These are phyloP conservation scores for Collybiopsis confluens DNA, from an alignment of 768 basidiomycete genomes.

Conservation along the genomic window DNA sequence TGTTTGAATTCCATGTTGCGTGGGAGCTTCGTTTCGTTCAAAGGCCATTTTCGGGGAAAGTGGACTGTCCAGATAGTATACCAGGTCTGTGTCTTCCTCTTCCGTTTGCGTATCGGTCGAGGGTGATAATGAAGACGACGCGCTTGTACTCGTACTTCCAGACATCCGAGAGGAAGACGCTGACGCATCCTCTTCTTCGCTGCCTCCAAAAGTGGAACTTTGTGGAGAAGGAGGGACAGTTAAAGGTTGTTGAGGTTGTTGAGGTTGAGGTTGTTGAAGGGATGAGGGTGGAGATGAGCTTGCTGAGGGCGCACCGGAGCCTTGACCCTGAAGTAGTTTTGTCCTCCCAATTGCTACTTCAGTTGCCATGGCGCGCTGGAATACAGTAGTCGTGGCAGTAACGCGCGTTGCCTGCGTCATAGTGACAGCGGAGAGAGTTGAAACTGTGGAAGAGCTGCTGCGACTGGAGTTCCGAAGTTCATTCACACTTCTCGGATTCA, in stretches of 20 bases:
- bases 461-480: constrained; percentile 32
- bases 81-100: constrained; percentile 10
- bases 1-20: neutral
- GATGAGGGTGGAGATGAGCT: neutral
- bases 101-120: constrained; percentile 21
- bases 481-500: constrained; percentile 20
- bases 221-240: constrained; percentile 39
- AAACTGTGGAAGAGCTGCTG: constrained; percentile 43
- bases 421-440: constrained; percentile 40
- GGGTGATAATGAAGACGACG: constrained; percentile 19
- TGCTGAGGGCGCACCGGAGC: too few relatives aligned
- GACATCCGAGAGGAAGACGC: constrained; percentile 27
- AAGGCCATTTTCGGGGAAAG: constrained; percentile 4
- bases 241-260: neutral
- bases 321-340: neutral
- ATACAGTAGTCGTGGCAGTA: constrained; percentile 32
- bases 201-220: constrained; percentile 41
- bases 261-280: neutral
- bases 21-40: neutral
- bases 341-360: constrained; percentile 38
- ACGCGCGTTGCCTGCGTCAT: constrained; percentile 25
- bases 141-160: constrained; percentile 1
- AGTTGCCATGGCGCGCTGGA: constrained; percentile 46
- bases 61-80: constrained; percentile 33
- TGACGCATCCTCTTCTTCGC: constrained; percentile 33